Conservation (phyloP, 352 stramenopile genomes). For the Peronospora belbahrii region DNA sequence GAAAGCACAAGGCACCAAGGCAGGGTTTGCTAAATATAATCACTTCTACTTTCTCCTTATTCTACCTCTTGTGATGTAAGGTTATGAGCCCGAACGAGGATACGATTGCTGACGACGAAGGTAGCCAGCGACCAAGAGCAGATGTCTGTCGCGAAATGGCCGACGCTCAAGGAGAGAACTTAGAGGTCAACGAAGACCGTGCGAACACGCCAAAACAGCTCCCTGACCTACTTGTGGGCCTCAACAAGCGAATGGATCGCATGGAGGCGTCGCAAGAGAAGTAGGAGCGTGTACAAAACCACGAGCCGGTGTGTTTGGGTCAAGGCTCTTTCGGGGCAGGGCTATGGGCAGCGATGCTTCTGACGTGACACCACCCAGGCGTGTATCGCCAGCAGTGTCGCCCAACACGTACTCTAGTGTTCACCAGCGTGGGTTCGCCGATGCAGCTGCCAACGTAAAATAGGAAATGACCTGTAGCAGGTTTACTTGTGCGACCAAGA, state of each 20-base stretch:
- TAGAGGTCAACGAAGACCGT: neutral
- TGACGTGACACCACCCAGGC: neutral
- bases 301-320: neutral
- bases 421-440: too few species aligned
- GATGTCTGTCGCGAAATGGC: neutral
- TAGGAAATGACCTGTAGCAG: too few species aligned
- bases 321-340: neutral
- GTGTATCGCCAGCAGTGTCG: neutral
- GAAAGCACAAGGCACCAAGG: too few species aligned
- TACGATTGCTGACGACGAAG: neutral
- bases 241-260: neutral
- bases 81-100: neutral
- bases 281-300: neutral
- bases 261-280: neutral
- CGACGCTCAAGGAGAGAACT: neutral
- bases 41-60: neutral
- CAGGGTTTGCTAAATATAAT: neutral
- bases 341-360: neutral
- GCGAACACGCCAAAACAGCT: neutral
- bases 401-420: neutral
- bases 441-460: too few species aligned
- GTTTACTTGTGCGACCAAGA: too few species aligned
- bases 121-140: neutral
- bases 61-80: neutral
- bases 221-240: neutral